A percentile compares a stretch with the other conserved stretches of the same genome.
phyloP scores from a whole-genome alignment of 1,284 basidiomycete genomes.

The Athelia sp. region DNA sequence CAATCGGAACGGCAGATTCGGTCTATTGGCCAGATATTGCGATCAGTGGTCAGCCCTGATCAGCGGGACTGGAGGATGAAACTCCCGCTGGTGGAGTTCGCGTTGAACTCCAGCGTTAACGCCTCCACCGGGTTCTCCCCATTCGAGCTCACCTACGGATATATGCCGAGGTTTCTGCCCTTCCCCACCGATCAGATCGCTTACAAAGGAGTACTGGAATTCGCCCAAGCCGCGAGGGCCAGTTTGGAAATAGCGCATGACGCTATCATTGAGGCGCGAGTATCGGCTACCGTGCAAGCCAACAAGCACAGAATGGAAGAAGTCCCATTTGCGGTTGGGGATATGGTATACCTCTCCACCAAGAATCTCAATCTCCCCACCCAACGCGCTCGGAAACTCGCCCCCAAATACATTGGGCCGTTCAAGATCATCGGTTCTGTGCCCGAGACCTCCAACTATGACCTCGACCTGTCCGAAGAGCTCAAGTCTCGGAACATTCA shows the following conservation, averaged over 20 bases:
- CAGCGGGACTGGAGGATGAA: slow-evolving; percentile 29
- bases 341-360: slow-evolving; percentile 24
- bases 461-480: slow-evolving; percentile 21
- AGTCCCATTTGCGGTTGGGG: slow-evolving; percentile 10
- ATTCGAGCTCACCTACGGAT: slow-evolving; percentile 31
- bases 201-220: slow-evolving; percentile 1
- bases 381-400: slow-evolving; percentile 19
- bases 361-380: slow-evolving; percentile 25
- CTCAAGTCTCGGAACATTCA: slow-evolving; percentile 17
- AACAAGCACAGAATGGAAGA: slow-evolving; percentile 17
- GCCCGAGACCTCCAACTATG: slow-evolving; percentile 17
- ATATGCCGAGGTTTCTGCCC: slow-evolving; percentile 21
- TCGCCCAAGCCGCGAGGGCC: slow-evolving; percentile 16
- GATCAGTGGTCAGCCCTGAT: slow-evolving; percentile 18
- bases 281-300: slow-evolving; percentile 19
- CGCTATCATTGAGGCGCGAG: slow-evolving; percentile 16
- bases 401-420: slow-evolving; percentile 26
- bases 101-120: too few species aligned
- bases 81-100: slow-evolving; percentile 27
- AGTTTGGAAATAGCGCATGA: slow-evolving; percentile 29
- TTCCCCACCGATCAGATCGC: slow-evolving; percentile 16
- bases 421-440: slow-evolving; percentile 18
- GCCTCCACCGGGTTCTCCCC: too few species aligned
- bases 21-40: slow-evolving; percentile 21
- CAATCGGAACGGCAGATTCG: slow-evolving; percentile 18